Evolutionary conservation across 768 basidiomycete species (phyloP).

Genomic region (Nevesoporus exiguus): DNA sequence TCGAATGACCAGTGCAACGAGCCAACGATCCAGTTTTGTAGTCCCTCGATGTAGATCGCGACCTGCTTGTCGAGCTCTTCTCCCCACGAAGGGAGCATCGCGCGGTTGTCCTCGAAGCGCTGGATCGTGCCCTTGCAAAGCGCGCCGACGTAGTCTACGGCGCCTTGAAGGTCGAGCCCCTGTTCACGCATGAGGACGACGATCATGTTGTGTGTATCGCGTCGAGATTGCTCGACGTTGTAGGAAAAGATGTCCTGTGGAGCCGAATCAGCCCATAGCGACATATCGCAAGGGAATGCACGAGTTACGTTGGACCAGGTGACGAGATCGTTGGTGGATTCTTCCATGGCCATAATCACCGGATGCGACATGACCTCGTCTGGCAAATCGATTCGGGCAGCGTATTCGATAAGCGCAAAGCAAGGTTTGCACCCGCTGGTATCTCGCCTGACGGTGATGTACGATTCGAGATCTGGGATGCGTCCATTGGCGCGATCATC

Average conservation of each 20-base stretch:
- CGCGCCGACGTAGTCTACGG: slow-evolving; percentile 61
- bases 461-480: slow-evolving; percentile 49
- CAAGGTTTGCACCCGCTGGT: slow-evolving; percentile 52
- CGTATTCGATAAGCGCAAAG: slow-evolving; percentile 55
- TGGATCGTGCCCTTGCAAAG: slow-evolving; percentile 56
- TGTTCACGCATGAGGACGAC: slow-evolving; percentile 64
- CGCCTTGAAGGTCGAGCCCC: slow-evolving; percentile 54
- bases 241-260: slow-evolving; percentile 70
- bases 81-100: slow-evolving; percentile 59
- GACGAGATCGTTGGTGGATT: slow-evolving; percentile 50
- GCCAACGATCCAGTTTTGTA: slow-evolving; percentile 71
- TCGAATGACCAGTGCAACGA: slow-evolving; percentile 72
- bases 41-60: slow-evolving; percentile 52
- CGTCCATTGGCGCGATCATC: slow-evolving; percentile 37
- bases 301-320: slow-evolving; percentile 43
- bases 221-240: slow-evolving; percentile 68
- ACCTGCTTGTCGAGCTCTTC: slow-evolving; percentile 58
- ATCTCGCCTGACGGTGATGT: slow-evolving; percentile 50
- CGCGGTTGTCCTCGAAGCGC: slow-evolving; percentile 46
- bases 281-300: neutral
- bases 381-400: slow-evolving; percentile 47
- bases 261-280: neutral
- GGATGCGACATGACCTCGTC: slow-evolving; percentile 54
- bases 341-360: slow-evolving; percentile 41
- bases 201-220: slow-evolving; percentile 71